Evolutionary conservation across 176 grass and related monocot species (phyloP).

Genomic region (Oropetium thomaeum): DNA sequence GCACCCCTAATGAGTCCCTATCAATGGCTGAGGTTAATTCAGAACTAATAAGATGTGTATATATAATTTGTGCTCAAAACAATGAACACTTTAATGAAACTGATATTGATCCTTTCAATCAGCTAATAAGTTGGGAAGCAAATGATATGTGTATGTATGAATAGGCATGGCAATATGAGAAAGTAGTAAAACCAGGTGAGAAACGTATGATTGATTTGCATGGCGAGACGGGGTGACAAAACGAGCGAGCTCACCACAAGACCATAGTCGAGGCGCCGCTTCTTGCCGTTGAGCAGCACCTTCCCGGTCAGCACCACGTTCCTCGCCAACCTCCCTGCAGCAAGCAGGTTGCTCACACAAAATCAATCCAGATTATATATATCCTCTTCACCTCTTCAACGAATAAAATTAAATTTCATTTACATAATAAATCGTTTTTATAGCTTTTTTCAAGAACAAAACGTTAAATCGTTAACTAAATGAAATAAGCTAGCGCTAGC

Average conservation of each 20-base stretch:
- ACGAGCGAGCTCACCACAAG: conserved; percentile 60
- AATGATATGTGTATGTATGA: too few species aligned
- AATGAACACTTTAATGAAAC: too few species aligned
- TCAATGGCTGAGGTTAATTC: background rate
- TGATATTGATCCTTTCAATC: background rate
- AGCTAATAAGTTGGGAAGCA: background rate
- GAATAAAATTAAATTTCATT: background rate
- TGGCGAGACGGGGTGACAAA: background rate
- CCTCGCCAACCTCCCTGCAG: conserved; percentile 82
- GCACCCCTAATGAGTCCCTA: background rate
- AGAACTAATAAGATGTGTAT: background rate
- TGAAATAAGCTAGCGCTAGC: background rate
- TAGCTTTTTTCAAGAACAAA: background rate
- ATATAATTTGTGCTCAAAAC: background rate
- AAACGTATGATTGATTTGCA: conserved; percentile 1
- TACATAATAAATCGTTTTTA: background rate
- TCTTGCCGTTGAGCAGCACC: conserved; percentile 89
- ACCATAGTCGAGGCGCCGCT: conserved; percentile 88
- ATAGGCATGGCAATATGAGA: background rate
- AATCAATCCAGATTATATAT: background rate
- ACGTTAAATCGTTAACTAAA: too few species aligned
- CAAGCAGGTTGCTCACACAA: background rate
- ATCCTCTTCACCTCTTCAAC: background rate
- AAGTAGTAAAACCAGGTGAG: background rate
- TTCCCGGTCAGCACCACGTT: conserved; percentile 85